Evolutionary conservation across 495 filamentous ascomycete genomes (phyloP), one percentile per base, ranked within the genome.

Genomic region (Aeminium ludgeri): DNA sequence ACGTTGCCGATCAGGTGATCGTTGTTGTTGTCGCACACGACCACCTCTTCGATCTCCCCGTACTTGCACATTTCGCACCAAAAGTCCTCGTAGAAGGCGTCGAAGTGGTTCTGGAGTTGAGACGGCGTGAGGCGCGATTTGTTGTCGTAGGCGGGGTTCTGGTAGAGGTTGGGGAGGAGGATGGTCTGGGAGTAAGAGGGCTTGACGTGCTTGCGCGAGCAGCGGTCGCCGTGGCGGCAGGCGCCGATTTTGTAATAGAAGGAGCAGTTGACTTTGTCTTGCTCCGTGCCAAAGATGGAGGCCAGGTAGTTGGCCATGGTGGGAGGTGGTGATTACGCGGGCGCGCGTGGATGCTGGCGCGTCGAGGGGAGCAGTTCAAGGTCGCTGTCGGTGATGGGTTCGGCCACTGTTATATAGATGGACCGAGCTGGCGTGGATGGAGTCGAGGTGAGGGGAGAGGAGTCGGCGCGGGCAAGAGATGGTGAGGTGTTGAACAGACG

Each of bases 1-100:
- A 97, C 89, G 64, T 97, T 97, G 56, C 89, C 89, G 61, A 97
- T 95, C 10, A 97, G 69, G 65, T 97, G 86, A 59, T 95, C 87
- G 66, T 94, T 95, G 62, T 94, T 96, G 59, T 66, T 66, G 48
- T 66, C 62, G 43, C 63, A 66, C n/a, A 66, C 63, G n/a, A 66
- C 63, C 3, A 66, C 46, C 41, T 66, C 63, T 50, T 66, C 63
- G 2, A 66, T 41, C 35, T 64, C 54, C 23, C 63, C 63, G 44
- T 63, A 66, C 46, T 63, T 61, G 54, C 59, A 62, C 79, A 97
- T 82, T 71, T 97, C 89, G 68, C 87, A 94, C 84, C 89, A 97
- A 50, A 97, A 78, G 60, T 97, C 89, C 66, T 97, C 89, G 68
- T 97, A 97, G 67, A 97, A 97, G 51, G 89, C 87, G 64, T 97